These are phyloP conservation scores for Dictyostelium citrinum DNA, from an alignment of 78 protist species.

Conservation along the genomic window DNA sequence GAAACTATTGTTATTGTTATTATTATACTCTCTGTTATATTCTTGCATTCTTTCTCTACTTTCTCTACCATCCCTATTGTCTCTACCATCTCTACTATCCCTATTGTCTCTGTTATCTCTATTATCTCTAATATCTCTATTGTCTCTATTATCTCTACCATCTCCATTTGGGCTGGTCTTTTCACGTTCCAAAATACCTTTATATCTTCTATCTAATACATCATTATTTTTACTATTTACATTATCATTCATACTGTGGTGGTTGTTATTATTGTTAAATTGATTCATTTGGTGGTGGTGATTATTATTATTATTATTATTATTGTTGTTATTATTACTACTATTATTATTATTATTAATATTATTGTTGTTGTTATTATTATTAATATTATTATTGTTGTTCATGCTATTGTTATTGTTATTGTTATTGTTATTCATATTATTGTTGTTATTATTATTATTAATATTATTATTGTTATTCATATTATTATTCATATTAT, in stretches of 20 bases:
- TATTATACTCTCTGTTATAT: background rate
- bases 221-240: conserved; percentile 9
- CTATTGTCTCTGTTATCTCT: background rate
- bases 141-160: background rate
- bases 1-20: background rate
- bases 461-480: background rate
- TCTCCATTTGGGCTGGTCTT: background rate
- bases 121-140: background rate
- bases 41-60: background rate
- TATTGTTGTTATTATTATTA: background rate
- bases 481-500: background rate
- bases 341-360: background rate
- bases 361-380: background rate
- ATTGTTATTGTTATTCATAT: background rate
- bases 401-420: background rate
- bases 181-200: background rate
- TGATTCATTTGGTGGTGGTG: background rate
- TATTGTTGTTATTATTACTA: background rate
- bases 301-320: background rate
- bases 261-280: background rate
- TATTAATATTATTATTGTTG: background rate
- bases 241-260: background rate
- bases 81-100: background rate
- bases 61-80: background rate
- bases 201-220: background rate